phyloP scores from a whole-genome alignment of 2,329 filamentous ascomycete genomes.

The Botryotinia narcissicola region DNA sequence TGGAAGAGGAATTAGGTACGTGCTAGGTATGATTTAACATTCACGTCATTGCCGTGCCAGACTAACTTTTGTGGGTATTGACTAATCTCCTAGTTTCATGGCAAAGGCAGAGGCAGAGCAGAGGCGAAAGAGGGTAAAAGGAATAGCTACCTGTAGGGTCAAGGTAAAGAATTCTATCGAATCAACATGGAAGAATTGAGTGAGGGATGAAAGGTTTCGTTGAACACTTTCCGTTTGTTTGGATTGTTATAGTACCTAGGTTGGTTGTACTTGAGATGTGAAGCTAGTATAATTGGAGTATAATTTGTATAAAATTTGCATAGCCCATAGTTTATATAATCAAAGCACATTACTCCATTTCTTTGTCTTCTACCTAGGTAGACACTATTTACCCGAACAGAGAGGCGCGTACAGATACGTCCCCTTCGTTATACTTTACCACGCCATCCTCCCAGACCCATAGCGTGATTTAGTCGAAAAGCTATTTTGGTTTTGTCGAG shows the following conservation, averaged over 20 bases:
- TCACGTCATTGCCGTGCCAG: conserved; percentile 1
- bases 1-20: neutral
- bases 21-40: neutral
- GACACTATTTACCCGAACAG: no score
- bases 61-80: neutral
- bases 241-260: neutral
- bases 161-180: neutral
- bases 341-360: neutral
- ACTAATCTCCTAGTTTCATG: neutral
- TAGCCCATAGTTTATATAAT: neutral
- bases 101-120: no score
- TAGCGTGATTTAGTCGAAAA: neutral
- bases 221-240: neutral
- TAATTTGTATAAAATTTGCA: neutral
- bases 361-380: neutral
- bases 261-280: neutral
- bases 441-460: neutral
- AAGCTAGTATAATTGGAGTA: neutral
- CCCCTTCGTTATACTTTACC: no score
- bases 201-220: neutral
- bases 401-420: no score
- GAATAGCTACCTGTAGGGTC: no score
- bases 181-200: neutral
- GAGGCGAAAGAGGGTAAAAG: neutral
- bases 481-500: neutral